Percentiles rank a stretch among this genome's conserved stretches.
Conservation (phyloP, 148 eudicot species). For the Persicaria tinctoria region DNA sequence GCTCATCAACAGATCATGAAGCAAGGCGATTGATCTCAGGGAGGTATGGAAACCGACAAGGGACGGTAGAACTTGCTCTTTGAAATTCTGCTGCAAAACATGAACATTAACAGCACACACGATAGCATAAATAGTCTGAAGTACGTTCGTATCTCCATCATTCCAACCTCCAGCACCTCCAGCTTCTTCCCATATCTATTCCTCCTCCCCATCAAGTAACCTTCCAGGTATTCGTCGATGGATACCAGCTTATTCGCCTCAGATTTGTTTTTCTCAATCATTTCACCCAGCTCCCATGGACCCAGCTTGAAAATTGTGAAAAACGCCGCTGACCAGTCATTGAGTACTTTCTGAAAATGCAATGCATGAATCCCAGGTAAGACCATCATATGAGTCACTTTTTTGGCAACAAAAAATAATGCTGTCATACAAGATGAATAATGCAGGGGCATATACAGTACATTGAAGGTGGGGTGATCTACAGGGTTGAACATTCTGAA, state of each 20-base stretch:
- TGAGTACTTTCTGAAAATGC: conserved; percentile 62
- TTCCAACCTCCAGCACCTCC: conserved; percentile 87
- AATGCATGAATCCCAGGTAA: neutral
- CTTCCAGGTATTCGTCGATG: conserved; percentile 82
- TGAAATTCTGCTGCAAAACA: conserved; percentile 92
- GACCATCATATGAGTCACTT: neutral
- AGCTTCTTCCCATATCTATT: conserved; percentile 77
- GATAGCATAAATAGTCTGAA: conserved; percentile 85
- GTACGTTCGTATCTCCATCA: conserved; percentile 88
- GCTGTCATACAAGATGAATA: neutral
- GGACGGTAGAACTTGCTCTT: conserved; percentile 71
- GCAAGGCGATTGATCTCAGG: conserved; percentile 21
- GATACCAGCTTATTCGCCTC: conserved; percentile 52
- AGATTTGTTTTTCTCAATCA: conserved; percentile 27
- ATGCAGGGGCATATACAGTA: conserved; percentile 23
- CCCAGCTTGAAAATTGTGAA: conserved; percentile 66
- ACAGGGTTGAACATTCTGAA: conserved; percentile 93
- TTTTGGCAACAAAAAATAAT: neutral
- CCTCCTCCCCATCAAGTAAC: conserved; percentile 76
- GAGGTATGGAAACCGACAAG: conserved; percentile 38
- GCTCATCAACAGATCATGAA: neutral
- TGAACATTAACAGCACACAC: conserved; percentile 80
- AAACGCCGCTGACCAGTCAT: conserved; percentile 89
- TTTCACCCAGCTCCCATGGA: conserved; percentile 43
- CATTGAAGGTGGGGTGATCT: conserved; percentile 65